A percentile compares a stretch with the other conserved stretches of the same genome.
Evolutionary conservation across 2,329 filamentous ascomycete species (phyloP).

Genomic region (Chalaropsis thielavioides): DNA sequence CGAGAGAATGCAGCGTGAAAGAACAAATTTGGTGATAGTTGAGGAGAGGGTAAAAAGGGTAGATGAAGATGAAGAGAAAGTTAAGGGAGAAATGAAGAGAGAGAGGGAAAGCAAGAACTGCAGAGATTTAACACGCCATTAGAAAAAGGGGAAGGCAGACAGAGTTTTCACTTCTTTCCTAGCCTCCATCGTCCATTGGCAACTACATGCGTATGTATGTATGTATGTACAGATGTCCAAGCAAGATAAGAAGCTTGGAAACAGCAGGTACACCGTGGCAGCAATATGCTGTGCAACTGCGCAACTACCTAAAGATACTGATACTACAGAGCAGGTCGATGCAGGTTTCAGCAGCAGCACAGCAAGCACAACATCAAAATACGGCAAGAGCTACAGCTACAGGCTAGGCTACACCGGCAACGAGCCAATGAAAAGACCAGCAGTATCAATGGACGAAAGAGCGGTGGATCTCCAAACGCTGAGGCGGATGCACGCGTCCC

Average conservation of each 20-base stretch:
- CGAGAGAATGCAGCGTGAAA: neutral
- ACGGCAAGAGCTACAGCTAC: neutral
- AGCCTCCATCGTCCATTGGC: neutral
- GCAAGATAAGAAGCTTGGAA: neutral
- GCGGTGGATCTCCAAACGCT: neutral
- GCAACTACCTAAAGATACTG: neutral
- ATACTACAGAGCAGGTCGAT: neutral
- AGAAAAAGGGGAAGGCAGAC: neutral
- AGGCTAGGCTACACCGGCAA: neutral
- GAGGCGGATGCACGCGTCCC: neutral
- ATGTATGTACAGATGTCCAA: neutral
- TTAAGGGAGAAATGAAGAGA: neutral
- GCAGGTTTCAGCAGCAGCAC: constrained; percentile 1
- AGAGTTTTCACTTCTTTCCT: neutral
- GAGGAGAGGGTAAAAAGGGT: neutral
- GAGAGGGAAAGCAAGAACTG: neutral
- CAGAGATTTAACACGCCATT: neutral
- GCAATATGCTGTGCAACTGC: neutral
- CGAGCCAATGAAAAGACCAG: neutral
- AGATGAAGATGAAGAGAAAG: neutral
- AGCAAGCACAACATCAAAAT: neutral
- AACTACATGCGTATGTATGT: neutral
- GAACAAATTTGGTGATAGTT: neutral
- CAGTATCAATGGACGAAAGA: neutral
- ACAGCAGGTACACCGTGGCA: neutral